Evolutionary conservation across 306 rosid species (phyloP).

Genomic region (Cotoneaster glaucophyllus): DNA sequence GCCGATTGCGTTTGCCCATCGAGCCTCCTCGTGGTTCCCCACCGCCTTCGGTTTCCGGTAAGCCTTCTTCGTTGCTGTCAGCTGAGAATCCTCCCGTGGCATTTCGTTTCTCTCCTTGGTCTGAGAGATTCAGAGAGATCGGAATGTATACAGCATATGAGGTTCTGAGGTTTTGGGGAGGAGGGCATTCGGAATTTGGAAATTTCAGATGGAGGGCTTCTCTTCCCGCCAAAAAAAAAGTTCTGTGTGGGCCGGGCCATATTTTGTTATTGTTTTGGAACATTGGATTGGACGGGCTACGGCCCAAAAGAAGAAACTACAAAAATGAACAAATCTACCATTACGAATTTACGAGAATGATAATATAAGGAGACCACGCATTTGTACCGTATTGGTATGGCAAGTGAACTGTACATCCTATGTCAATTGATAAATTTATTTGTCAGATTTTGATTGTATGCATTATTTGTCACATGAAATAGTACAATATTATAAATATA

Average conservation of each 20-base stretch:
- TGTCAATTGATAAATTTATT: no score
- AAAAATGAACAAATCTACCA: neutral
- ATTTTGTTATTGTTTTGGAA: no score
- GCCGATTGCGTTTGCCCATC: slow-evolving; percentile 84
- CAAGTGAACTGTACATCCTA: no score
- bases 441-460: no score
- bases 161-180: neutral
- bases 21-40: slow-evolving; percentile 76
- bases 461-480: no score
- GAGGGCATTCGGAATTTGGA: neutral
- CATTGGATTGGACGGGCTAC: neutral
- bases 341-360: no score
- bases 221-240: neutral
- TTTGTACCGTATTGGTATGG: no score
- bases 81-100: slow-evolving; percentile 35
- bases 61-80: slow-evolving; percentile 53
- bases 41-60: slow-evolving; percentile 53
- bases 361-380: no score
- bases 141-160: neutral
- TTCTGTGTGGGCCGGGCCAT: neutral
- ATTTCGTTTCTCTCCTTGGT: slow-evolving; percentile 12
- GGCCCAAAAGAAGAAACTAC: neutral
- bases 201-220: neutral
- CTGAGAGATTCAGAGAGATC: neutral
- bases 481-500: no score